Percentiles rank a stretch among this genome's conserved stretches.
Evolutionary conservation across 2,329 filamentous ascomycete species (phyloP).

Genomic region (Zarea fungicola): DNA sequence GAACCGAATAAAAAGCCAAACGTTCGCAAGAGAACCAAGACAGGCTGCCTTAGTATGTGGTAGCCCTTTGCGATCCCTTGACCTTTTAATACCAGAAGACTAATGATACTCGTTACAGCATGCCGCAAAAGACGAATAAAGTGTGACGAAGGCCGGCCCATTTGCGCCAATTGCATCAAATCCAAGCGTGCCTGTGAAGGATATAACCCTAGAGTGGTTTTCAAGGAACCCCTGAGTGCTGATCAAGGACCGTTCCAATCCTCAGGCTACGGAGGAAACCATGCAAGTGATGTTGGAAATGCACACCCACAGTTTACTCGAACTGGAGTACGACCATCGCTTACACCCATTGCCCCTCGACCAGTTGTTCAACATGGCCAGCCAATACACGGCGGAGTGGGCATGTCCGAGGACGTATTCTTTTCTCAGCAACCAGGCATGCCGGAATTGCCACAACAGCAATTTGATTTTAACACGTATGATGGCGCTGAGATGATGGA

Average conservation of each 20-base stretch:
- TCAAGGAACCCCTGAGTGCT: constrained; percentile 66
- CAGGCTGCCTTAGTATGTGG: constrained; percentile 77
- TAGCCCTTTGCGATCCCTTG: background rate
- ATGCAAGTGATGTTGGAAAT: constrained; percentile 25
- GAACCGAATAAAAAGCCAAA: constrained; percentile 43
- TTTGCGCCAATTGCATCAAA: constrained; percentile 79
- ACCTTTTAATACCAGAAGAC: background rate
- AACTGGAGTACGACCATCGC: constrained; percentile 20
- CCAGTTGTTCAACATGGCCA: constrained; percentile 3
- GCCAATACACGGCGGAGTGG: background rate
- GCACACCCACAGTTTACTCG: constrained; percentile 6
- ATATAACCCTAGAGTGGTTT: constrained; percentile 74
- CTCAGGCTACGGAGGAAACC: constrained; percentile 8
- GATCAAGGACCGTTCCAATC: constrained; percentile 7
- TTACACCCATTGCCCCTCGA: constrained; percentile 40
- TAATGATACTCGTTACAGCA: constrained; percentile 43
- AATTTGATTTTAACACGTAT: constrained; percentile 9
- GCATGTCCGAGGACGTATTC: constrained; percentile 5
- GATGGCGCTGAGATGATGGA: background rate
- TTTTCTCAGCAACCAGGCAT: constrained; percentile 6
- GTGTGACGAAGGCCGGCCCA: constrained; percentile 84
- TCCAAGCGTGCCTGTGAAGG: constrained; percentile 80
- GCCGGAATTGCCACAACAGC: background rate
- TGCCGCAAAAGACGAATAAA: constrained; percentile 95
- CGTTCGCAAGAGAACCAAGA: constrained; percentile 74